Conservation (phyloP, 306 rosid species). For the Fagus sylvatica region DNA sequence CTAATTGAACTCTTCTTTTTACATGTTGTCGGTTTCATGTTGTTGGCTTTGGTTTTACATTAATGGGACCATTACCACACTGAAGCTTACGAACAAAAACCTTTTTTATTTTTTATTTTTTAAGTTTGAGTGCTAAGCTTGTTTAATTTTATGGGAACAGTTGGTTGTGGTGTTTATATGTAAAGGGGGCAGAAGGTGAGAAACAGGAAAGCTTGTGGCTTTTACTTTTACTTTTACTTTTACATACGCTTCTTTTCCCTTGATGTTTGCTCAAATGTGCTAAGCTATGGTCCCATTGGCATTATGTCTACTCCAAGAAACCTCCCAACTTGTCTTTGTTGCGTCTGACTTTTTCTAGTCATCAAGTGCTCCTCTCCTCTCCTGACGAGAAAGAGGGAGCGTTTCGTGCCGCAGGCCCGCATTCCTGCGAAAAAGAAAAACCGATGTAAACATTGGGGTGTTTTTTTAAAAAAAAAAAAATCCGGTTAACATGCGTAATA, state of each 20-base stretch:
- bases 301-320: constrained; percentile 26
- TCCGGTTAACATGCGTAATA: no score
- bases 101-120: no score
- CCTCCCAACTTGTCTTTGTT: constrained; percentile 3
- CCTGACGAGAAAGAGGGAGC: background rate
- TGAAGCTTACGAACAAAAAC: no score
- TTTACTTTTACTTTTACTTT: background rate
- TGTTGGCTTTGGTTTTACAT: constrained; percentile 2
- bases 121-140: no score
- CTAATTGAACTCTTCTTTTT: background rate
- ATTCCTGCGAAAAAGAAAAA: no score
- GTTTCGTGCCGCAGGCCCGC: background rate
- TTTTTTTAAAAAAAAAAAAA: no score
- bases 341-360: background rate
- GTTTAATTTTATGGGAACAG: no score
- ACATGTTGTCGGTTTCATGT: constrained; percentile 2
- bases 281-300: constrained; percentile 25
- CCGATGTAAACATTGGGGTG: no score
- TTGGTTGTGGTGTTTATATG: no score
- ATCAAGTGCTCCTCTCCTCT: background rate
- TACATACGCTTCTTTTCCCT: background rate
- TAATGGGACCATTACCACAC: background rate
- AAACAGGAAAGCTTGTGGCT: no score
- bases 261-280: background rate
- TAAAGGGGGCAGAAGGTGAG: no score